A percentile compares a stretch with the other conserved stretches of the same genome.
Evolutionary conservation across 345 rosid species (phyloP).

Genomic region (Citrus glauca): DNA sequence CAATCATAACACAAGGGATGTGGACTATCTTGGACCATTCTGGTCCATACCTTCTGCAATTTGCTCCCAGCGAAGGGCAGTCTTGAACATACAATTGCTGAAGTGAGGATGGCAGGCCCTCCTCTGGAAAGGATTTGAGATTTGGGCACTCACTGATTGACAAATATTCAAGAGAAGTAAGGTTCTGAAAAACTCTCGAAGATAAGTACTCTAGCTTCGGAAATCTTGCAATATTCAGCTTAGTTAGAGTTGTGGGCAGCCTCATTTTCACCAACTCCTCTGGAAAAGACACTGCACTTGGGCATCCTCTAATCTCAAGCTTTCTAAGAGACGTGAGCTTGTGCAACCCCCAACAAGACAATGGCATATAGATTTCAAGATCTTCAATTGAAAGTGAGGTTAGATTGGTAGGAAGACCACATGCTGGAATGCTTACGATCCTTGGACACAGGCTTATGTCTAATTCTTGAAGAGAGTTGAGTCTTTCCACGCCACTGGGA

Average conservation of each 20-base stretch:
- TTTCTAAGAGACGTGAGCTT: conserved; percentile 7
- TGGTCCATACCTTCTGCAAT: not conserved
- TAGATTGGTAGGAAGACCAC: conserved; percentile 16
- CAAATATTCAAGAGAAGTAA: not conserved
- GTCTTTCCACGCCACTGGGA: not conserved
- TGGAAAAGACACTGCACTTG: conserved; percentile 8
- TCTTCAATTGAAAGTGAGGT: conserved; percentile 6
- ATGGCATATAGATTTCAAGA: not conserved
- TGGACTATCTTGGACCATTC: not conserved
- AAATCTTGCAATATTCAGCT: not conserved
- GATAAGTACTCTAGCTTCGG: not conserved
- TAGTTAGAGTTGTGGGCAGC: not conserved
- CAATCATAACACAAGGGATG: not conserved
- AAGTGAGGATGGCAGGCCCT: not conserved
- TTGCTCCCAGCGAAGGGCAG: not conserved
- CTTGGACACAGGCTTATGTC: conserved; percentile 14
- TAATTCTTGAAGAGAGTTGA: conserved; percentile 12
- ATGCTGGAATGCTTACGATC: conserved; percentile 2
- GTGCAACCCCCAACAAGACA: conserved; percentile 17
- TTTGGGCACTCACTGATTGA: not conserved
- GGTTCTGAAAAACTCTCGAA: not conserved
- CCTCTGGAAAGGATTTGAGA: not conserved
- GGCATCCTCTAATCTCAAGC: conserved; percentile 3
- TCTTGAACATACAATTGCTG: not conserved
- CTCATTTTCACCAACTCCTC: not conserved